Evolutionary conservation across 2,329 filamentous ascomycete species (phyloP).

Genomic region (Penicillium concentricum): DNA sequence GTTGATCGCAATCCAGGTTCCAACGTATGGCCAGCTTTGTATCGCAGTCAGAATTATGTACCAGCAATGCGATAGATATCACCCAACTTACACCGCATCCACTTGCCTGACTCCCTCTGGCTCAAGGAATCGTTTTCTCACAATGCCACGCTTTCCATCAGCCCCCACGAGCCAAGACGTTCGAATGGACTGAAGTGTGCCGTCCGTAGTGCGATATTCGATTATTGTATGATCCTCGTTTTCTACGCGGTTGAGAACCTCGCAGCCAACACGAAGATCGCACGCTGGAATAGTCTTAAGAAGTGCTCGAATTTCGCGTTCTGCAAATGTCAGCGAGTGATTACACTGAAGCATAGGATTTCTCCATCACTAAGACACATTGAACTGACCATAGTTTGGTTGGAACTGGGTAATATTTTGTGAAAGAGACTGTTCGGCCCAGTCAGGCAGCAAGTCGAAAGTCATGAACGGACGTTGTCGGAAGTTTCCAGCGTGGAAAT

Average conservation of each 20-base stretch:
- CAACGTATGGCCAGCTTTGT: conserved; percentile 17
- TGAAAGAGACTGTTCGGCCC: neutral
- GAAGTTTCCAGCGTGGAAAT: neutral
- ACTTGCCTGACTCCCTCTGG: conserved; percentile 42
- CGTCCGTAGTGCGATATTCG: neutral
- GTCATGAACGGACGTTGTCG: neutral
- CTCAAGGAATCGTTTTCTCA: conserved; percentile 49
- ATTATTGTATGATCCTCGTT: neutral
- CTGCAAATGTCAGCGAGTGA: neutral
- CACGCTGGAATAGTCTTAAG: neutral
- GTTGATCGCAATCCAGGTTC: conserved; percentile 52
- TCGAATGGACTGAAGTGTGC: neutral
- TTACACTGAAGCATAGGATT: neutral
- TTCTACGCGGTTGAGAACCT: neutral
- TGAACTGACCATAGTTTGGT: neutral
- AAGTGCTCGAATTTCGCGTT: neutral
- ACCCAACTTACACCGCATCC: conserved; percentile 10
- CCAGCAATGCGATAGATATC: neutral
- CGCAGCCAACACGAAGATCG: neutral
- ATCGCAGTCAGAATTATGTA: neutral
- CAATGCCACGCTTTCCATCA: conserved; percentile 50
- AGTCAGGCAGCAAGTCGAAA: neutral
- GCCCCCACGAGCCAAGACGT: conserved; percentile 43
- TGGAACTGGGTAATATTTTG: neutral
- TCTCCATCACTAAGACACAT: neutral